Evolutionary conservation across 768 basidiomycete genomes (phyloP).

Genomic region (Lentinus tigrinus): DNA sequence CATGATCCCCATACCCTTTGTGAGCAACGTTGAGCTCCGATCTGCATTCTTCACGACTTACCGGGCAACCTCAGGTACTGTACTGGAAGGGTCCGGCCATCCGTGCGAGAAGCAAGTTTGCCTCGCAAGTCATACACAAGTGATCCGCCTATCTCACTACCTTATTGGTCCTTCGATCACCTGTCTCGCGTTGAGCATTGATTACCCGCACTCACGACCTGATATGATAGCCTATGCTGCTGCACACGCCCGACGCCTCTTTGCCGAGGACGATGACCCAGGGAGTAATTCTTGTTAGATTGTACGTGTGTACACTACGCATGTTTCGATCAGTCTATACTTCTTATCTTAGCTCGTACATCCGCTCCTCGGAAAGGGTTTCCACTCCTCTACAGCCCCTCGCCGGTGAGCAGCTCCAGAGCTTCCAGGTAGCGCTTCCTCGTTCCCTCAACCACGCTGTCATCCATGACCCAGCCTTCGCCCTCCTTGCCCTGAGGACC

Average conservation of each 20-base stretch:
- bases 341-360: background rate
- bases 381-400: conserved; percentile 1
- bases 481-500: conserved; percentile 65
- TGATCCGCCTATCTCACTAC: background rate
- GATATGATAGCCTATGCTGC: no score
- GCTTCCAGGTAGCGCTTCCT: conserved; percentile 79
- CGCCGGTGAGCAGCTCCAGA: conserved; percentile 46
- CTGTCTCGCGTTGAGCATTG: no score
- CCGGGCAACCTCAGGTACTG: conserved; percentile 16
- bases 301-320: background rate
- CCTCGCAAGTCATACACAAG: conserved; percentile 18
- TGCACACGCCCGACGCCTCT: no score
- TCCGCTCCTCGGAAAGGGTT: background rate
- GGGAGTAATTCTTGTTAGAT: background rate
- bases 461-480: conserved; percentile 76
- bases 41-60: background rate
- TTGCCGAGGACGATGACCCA: no score
- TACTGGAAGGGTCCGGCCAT: conserved; percentile 26
- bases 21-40: conserved; percentile 21
- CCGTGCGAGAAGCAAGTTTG: conserved; percentile 27
- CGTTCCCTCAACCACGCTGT: conserved; percentile 76
- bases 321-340: background rate
- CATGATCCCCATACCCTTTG: conserved; percentile 47
- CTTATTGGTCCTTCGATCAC: no score
- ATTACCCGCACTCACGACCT: no score